Conservation (phyloP, 2,329 filamentous ascomycete species). For the Sporothrix variecibatus region DNA sequence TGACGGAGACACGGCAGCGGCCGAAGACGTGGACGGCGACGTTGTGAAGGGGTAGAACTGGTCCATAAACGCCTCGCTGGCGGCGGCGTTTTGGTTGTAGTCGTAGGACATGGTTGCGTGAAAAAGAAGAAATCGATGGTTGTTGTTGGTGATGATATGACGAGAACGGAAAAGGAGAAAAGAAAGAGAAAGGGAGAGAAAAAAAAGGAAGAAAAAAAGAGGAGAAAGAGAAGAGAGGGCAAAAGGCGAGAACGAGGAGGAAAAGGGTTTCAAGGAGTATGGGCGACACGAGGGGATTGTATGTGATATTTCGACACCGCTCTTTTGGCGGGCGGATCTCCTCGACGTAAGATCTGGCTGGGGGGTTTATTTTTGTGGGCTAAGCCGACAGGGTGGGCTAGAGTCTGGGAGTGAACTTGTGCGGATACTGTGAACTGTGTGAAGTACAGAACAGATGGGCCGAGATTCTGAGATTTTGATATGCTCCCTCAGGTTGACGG, state of each 20-base stretch:
- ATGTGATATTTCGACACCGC: conserved; percentile 31
- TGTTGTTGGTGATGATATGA: conserved; percentile 7
- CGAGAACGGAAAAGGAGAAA: not conserved
- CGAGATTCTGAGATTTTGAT: conserved; percentile 6
- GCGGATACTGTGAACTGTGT: not conserved
- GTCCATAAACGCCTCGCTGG: conserved; percentile 60
- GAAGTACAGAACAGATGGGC: not conserved
- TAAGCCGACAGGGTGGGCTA: conserved; percentile 21
- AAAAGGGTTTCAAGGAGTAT: conserved; percentile 20
- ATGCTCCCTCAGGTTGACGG: not conserved
- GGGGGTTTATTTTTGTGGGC: conserved; percentile 11
- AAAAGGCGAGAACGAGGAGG: not conserved
- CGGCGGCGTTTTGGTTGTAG: conserved; percentile 37
- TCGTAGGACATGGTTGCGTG: conserved; percentile 28
- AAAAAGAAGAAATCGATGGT: conserved; percentile 2
- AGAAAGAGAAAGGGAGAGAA: not conserved
- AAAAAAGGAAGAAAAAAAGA: not conserved
- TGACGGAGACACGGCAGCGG: conserved; percentile 32
- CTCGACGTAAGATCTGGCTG: conserved; percentile 25
- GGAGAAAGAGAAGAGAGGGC: not conserved
- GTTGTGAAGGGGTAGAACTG: conserved; percentile 52
- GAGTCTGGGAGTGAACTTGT: not conserved
- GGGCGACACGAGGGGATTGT: conserved; percentile 20
- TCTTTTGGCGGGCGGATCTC: conserved; percentile 31
- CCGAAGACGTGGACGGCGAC: conserved; percentile 36